Evolutionary conservation across 805 yeast species (phyloP).

Genomic region (Teunomyces cretensis): DNA sequence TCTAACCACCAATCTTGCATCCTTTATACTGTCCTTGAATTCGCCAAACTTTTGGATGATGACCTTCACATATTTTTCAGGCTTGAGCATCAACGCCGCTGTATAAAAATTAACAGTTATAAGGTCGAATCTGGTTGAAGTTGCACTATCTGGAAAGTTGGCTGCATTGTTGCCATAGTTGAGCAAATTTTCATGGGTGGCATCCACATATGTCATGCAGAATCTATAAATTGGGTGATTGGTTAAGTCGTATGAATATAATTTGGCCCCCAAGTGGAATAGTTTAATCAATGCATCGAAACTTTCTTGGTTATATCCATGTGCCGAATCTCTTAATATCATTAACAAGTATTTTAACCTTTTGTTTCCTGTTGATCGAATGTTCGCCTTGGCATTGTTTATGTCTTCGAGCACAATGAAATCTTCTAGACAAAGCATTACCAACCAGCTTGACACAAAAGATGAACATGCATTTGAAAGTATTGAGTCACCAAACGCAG

Average conservation of each 20-base stretch:
- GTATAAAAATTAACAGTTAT: slow-evolving; percentile 29
- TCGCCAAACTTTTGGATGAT: slow-evolving; percentile 24
- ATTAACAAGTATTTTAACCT: slow-evolving; percentile 30
- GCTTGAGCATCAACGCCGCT: slow-evolving; percentile 36
- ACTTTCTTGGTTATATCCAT: slow-evolving; percentile 27
- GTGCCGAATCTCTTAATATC: slow-evolving; percentile 28
- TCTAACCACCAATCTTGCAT: slow-evolving; percentile 26
- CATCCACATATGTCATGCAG: slow-evolving; percentile 30
- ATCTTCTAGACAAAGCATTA: slow-evolving; percentile 34
- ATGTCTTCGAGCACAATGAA: slow-evolving; percentile 27
- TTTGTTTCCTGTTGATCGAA: slow-evolving; percentile 28
- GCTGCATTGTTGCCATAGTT: slow-evolving; percentile 8
- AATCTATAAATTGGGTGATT: slow-evolving; percentile 31
- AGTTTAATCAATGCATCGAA: slow-evolving; percentile 36
- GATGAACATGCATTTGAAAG: slow-evolving; percentile 15
- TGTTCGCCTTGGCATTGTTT: slow-evolving; percentile 18
- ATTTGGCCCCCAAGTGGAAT: slow-evolving; percentile 35
- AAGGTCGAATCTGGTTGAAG: slow-evolving; percentile 18
- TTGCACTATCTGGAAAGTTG: slow-evolving; percentile 13
- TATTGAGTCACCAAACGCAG: slow-evolving; percentile 28
- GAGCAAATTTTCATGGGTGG: slow-evolving; percentile 24
- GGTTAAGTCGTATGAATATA: slow-evolving; percentile 16
- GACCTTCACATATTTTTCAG: slow-evolving; percentile 26
- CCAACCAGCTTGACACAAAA: slow-evolving; percentile 32
- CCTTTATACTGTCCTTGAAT: slow-evolving; percentile 22